phyloP scores from a whole-genome alignment of 2,329 filamentous ascomycete species.

The Amauroascus niger region DNA sequence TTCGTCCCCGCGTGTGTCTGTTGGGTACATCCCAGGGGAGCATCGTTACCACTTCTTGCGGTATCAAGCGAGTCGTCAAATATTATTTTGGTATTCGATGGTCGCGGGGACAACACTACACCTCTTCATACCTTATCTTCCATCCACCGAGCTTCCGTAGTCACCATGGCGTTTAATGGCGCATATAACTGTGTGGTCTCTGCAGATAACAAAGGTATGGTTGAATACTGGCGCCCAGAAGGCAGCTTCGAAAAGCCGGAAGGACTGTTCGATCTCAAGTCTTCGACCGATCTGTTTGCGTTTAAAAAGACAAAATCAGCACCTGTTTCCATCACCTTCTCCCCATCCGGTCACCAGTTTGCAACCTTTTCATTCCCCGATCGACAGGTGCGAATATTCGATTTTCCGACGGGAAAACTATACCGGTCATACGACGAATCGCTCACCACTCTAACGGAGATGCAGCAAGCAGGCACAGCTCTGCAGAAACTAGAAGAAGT shows the following conservation, averaged over 20 bases:
- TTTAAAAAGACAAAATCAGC: slow-evolving; percentile 92
- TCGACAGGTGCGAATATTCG: slow-evolving; percentile 83
- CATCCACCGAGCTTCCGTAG: slow-evolving; percentile 73
- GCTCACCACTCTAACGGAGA: slow-evolving; percentile 74
- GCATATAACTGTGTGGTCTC: slow-evolving; percentile 84
- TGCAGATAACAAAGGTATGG: slow-evolving; percentile 79
- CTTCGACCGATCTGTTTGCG: slow-evolving; percentile 85
- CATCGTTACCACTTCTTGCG: slow-evolving; percentile 77
- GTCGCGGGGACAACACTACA: slow-evolving; percentile 66
- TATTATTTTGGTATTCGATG: slow-evolving; percentile 75
- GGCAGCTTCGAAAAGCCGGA: slow-evolving; percentile 81
- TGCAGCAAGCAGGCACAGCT: slow-evolving; percentile 88
- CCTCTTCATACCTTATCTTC: slow-evolving; percentile 68
- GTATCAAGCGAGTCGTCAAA: slow-evolving; percentile 67
- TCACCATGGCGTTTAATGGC: slow-evolving; percentile 82
- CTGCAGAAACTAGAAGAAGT: slow-evolving; percentile 74
- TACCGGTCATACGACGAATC: slow-evolving; percentile 94
- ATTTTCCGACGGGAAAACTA: slow-evolving; percentile 80
- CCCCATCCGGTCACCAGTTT: slow-evolving; percentile 76
- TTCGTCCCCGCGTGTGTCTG: slow-evolving; percentile 70
- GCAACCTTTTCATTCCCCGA: slow-evolving; percentile 87
- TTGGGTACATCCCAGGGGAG: slow-evolving; percentile 81
- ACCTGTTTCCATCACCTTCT: slow-evolving; percentile 72
- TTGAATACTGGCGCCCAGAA: slow-evolving; percentile 85
- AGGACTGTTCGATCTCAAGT: slow-evolving; percentile 87